Base-by-base conservation (phyloP, 2,329 filamentous ascomycete genomes). In the Pezicula neosporulosa region DNA sequence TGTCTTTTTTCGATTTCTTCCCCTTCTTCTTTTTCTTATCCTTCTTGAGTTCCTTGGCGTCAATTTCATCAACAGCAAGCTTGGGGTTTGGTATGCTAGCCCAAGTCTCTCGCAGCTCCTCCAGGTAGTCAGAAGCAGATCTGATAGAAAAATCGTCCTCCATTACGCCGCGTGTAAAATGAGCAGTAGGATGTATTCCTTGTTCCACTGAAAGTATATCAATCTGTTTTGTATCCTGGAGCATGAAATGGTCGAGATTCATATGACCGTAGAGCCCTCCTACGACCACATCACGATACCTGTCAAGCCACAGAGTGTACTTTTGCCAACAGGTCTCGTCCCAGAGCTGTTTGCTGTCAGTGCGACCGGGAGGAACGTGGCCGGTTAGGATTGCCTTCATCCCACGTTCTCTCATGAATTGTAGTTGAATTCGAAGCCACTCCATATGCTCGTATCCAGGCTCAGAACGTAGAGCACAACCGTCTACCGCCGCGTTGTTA, bases 301-400 rank as follows among this genome's bases (percentile, higher is more conserved):
- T 90, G 60, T 84, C 81, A 63, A 93, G 73, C 90, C 92, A 97
- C 4, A 97, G 73, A 0, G 90, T 88, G 70, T 96, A 99, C 67
- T 96, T 97, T 68, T 97, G 93, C 92, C 93, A 99, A 72, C 94
- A 99, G 0, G 89, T 91, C 75, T 97, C 93, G 59, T 97, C 91
- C 94, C 94, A 99, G 55, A 83, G 85, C 63, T 83, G 81, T 75
- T 97, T 97, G 70, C 84, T 87, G 35, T 83, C 79, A 1, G 92
- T 94, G 55, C 92, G 80, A 1, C 92, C 93, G 0, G 94, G 94
- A 1, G 94, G 92, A 4, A 99, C 91, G 69, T 99, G 94, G 2
- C 94, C 93, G 61, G 89, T 95, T 48, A 99, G 72, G 48, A 99
- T 96, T 13, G 88, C 94, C 72, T 97, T 97, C 85, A 97, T 90